A percentile compares a stretch with the other conserved stretches of the same genome.
These are phyloP conservation scores for Agapanthus africanus DNA, from an alignment of 106 monocot genomes.

Conservation along the genomic window DNA sequence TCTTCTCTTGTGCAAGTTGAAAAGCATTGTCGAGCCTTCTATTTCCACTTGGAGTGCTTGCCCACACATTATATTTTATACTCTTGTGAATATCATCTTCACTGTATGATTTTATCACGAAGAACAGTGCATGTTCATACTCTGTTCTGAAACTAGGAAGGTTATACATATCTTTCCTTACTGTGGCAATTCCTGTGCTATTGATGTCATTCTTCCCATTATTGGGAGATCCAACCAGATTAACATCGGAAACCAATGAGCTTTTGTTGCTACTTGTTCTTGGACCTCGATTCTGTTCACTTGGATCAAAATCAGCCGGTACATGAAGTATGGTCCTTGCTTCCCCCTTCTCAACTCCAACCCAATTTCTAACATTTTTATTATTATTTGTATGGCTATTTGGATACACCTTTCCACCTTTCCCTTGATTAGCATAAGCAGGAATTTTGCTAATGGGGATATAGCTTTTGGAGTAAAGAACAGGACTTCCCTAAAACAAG, in stretches of 20 bases:
- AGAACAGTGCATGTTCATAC: constrained; percentile 53
- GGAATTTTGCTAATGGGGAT: constrained; percentile 27
- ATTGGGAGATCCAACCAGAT: not conserved
- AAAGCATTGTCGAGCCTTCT: constrained; percentile 59
- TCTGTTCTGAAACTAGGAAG: constrained; percentile 56
- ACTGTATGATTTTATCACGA: constrained; percentile 67
- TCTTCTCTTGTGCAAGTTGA: constrained; percentile 46
- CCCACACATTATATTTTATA: constrained; percentile 69
- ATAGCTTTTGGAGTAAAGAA: constrained; percentile 26
- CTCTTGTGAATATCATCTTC: constrained; percentile 74
- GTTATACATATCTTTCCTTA: constrained; percentile 58
- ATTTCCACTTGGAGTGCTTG: constrained; percentile 68
- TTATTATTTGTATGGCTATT: constrained; percentile 17
- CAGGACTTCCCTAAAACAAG: constrained; percentile 5
- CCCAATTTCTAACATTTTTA: constrained; percentile 25
- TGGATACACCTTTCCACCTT: constrained; percentile 19
- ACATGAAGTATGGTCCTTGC: constrained; percentile 23
- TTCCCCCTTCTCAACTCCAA: constrained; percentile 27
- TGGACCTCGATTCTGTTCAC: constrained; percentile 59
- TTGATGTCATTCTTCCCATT: constrained; percentile 9
- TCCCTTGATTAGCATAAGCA: constrained; percentile 23
- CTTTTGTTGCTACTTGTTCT: constrained; percentile 23
- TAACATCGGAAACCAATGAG: constrained; percentile 1
- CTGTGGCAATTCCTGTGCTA: not conserved
- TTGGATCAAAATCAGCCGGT: constrained; percentile 26